These are phyloP conservation scores for Spinellus fusiger DNA, from an alignment of 192 early-diverging fungal species.

Conservation along the genomic window DNA sequence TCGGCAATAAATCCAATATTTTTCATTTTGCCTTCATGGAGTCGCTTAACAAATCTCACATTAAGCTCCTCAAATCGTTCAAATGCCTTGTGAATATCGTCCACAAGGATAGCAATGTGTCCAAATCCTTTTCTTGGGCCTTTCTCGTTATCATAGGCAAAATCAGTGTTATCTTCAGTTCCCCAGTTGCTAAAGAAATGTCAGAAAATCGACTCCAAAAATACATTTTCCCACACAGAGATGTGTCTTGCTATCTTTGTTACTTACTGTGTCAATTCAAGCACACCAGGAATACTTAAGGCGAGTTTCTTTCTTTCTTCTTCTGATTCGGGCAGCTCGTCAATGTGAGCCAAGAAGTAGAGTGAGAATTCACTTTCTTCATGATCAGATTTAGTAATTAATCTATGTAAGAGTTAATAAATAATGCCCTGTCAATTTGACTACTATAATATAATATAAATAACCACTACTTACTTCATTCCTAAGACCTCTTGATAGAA, in stretches of 20 bases:
- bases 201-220: not conserved
- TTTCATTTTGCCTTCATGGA: slow-evolving; percentile 72
- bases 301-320: slow-evolving; percentile 43
- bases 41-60: slow-evolving; percentile 73
- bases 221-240: not conserved
- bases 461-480: slow-evolving; percentile 56
- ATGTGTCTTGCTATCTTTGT: not conserved
- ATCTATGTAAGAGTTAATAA: slow-evolving; percentile 22
- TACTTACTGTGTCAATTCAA: slow-evolving; percentile 78
- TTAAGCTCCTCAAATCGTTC: slow-evolving; percentile 62
- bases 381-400: slow-evolving; percentile 42
- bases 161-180: slow-evolving; percentile 58
- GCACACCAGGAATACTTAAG: slow-evolving; percentile 61
- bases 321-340: slow-evolving; percentile 42
- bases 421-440: no score
- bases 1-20: slow-evolving; percentile 80
- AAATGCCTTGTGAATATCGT: slow-evolving; percentile 73
- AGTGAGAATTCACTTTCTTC: slow-evolving; percentile 52
- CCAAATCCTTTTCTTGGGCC: slow-evolving; percentile 72
- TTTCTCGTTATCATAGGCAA: slow-evolving; percentile 62
- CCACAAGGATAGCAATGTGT: slow-evolving; percentile 76
- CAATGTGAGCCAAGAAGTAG: slow-evolving; percentile 71
- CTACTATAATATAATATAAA: not conserved
- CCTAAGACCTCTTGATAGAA: slow-evolving; percentile 76
- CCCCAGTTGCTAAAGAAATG: slow-evolving; percentile 61